phyloP scores from a whole-genome alignment of 768 basidiomycete genomes.

The Trametes cingulata region DNA sequence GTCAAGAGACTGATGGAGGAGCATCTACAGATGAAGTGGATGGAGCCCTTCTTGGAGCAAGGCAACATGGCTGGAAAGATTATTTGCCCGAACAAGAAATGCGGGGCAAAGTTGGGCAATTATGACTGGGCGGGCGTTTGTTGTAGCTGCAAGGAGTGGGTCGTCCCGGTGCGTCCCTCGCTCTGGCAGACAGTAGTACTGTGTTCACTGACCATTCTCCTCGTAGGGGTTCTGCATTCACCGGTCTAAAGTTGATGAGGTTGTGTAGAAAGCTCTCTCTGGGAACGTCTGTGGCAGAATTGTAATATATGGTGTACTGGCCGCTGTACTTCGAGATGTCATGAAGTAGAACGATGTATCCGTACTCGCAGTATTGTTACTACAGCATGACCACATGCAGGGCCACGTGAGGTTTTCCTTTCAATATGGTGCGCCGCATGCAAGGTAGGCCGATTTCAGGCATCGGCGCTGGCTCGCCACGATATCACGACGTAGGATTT shows the following conservation, averaged over 20 bases:
- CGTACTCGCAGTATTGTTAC: not conserved
- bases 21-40: conserved; percentile 79
- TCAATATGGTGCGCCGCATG: too few species aligned
- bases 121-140: conserved; percentile 96
- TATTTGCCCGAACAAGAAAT: conserved; percentile 88
- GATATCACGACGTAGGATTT: conserved; percentile 2
- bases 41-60: conserved; percentile 77
- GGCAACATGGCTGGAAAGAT: conserved; percentile 89
- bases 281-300: not conserved
- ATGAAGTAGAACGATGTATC: not conserved
- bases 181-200: too few species aligned
- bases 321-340: too few species aligned
- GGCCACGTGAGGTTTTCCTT: too few species aligned
- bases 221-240: conserved; percentile 55
- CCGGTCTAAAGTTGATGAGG: conserved; percentile 56
- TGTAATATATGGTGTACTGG: not conserved
- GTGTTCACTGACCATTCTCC: not conserved
- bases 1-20: too few species aligned
- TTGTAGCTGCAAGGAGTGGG: conserved; percentile 92
- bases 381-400: not conserved
- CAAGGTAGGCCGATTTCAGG: too few species aligned
- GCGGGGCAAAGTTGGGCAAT: conserved; percentile 88
- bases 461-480: too few species aligned
- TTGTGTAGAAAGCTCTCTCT: conserved; percentile 28
- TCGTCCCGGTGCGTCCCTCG: conserved; percentile 69